A percentile compares a stretch with the other conserved stretches of the same genome.
Conservation (phyloP, 108 stramenopile genomes). For the Cylindrotheca fusiformis region DNA sequence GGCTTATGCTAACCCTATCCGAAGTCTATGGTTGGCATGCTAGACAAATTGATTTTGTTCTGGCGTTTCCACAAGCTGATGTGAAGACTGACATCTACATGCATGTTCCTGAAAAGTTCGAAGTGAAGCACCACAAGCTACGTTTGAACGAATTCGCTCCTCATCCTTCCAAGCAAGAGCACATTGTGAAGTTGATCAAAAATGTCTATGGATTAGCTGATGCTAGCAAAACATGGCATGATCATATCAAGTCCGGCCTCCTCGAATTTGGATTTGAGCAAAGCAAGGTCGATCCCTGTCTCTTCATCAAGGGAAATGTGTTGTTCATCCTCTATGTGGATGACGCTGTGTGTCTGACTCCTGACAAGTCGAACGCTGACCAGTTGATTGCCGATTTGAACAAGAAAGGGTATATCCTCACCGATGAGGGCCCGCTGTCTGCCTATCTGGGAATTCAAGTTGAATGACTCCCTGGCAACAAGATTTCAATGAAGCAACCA, state of each 20-base stretch:
- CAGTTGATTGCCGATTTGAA: conserved; percentile 9
- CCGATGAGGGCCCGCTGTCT: conserved; percentile 10
- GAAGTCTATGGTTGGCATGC: conserved; percentile 18
- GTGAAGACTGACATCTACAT: too few species aligned
- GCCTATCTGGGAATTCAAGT: conserved; percentile 15
- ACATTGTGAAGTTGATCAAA: too few species aligned
- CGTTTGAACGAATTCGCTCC: too few species aligned
- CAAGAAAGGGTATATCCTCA: conserved; percentile 1
- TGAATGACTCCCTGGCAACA: conserved; percentile 2
- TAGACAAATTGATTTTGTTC: too few species aligned
- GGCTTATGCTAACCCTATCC: conserved; percentile 10
- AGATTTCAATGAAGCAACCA: conserved; percentile 11
- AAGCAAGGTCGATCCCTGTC: too few species aligned
- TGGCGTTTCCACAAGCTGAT: too few species aligned
- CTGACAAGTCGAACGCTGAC: neutral
- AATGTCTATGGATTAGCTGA: too few species aligned
- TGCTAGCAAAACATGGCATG: too few species aligned
- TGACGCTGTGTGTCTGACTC: neutral
- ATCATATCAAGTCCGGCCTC: conserved; percentile 15
- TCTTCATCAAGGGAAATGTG: conserved; percentile 23
- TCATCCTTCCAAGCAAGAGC: too few species aligned
- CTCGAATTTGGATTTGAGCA: conserved; percentile 9
- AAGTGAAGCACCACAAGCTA: too few species aligned
- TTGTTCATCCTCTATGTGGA: too few species aligned
- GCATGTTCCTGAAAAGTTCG: too few species aligned